Base-by-base conservation (phyloP, 2,329 filamentous ascomycete genomes). In the Cladophialophora bantiana region DNA sequence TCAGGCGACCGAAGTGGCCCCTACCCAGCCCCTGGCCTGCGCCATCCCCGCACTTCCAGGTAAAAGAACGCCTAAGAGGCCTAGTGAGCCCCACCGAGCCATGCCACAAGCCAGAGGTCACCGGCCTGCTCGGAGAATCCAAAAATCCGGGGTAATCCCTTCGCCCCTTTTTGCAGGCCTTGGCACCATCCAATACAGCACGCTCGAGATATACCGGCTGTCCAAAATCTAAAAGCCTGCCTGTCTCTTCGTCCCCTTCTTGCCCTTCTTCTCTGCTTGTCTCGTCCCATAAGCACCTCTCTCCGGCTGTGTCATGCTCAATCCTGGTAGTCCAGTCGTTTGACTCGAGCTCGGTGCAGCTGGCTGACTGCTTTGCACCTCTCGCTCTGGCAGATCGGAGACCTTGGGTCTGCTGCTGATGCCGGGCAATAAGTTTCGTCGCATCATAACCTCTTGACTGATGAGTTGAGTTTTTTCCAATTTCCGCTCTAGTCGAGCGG, bases 241-340 rank as follows among this genome's bases (percentile, higher is more conserved):
- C 12, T 31, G 62, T 35, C 65, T 60, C 54, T 62, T 64, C 20
- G 56, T 38, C 42, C 64, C 62, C 58, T 71, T 71, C 53, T 68
- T 67, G 1, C 38, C 58, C 34, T 67, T 67, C n/a, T 53, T 54
- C 57, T 45, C 57, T 32, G 12, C 35, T 15, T 60, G 68, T 48
- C 69, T 64, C 10, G 35, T 64, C 10, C 68, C 70, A 64, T 67
- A 71, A 10, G 60, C 68, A 26, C 71, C 71, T 59, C 64, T 60
- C 53, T 69, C 71, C 5, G 71, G 71, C 54, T 73, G 71, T 10
- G 67, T 72, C 67, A 68, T 67, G 20, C 40, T 68, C 35, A 73
- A 20, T 3, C 59, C 62, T 6, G 62, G 64, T 13, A 59, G 35
- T 0, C 59, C 61, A 18, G 26, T 20, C 20, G 55, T 45, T 42